Percentiles rank a stretch among this genome's conserved stretches.
These are phyloP conservation scores for Pleurotus ostreatus DNA, from an alignment of 768 basidiomycete genomes.

Conservation along the genomic window DNA sequence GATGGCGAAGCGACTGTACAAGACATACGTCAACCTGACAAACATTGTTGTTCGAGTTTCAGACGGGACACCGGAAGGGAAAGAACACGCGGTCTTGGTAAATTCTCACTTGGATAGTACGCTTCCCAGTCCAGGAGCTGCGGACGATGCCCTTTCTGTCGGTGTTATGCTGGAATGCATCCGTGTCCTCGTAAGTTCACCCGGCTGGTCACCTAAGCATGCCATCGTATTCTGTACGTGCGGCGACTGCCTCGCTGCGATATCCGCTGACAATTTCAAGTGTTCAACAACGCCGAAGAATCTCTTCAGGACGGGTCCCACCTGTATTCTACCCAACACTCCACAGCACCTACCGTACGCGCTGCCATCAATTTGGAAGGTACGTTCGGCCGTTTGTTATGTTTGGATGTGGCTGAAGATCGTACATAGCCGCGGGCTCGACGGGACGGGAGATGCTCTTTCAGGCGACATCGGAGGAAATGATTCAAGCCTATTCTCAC, in stretches of 20 bases:
- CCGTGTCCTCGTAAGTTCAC: constrained; percentile 66
- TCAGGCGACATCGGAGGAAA: constrained; percentile 92
- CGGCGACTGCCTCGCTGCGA: not conserved
- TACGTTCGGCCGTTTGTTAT: constrained; percentile 19
- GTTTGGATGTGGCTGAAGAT: not conserved
- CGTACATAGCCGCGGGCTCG: constrained; percentile 69
- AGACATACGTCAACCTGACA: constrained; percentile 81
- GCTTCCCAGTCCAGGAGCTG: constrained; percentile 82
- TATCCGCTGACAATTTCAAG: constrained; percentile 29
- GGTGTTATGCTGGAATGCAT: constrained; percentile 92
- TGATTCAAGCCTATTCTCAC: constrained; percentile 87
- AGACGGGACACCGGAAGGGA: constrained; percentile 64
- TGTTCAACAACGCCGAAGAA: constrained; percentile 96
- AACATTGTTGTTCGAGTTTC: constrained; percentile 90
- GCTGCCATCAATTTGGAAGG: constrained; percentile 91
- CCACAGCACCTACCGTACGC: constrained; percentile 69
- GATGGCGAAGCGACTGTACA: constrained; percentile 80
- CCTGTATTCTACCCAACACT: constrained; percentile 89
- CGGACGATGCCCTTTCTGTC: constrained; percentile 84
- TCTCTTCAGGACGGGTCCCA: constrained; percentile 94
- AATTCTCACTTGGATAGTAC: constrained; percentile 91
- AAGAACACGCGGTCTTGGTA: constrained; percentile 80
- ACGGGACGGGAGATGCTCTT: constrained; percentile 88
- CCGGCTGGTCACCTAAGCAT: constrained; percentile 68
- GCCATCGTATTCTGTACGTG: constrained; percentile 77